Conservation (phyloP, 2,329 filamentous ascomycete genomes). For the Remersonia thermophila region DNA sequence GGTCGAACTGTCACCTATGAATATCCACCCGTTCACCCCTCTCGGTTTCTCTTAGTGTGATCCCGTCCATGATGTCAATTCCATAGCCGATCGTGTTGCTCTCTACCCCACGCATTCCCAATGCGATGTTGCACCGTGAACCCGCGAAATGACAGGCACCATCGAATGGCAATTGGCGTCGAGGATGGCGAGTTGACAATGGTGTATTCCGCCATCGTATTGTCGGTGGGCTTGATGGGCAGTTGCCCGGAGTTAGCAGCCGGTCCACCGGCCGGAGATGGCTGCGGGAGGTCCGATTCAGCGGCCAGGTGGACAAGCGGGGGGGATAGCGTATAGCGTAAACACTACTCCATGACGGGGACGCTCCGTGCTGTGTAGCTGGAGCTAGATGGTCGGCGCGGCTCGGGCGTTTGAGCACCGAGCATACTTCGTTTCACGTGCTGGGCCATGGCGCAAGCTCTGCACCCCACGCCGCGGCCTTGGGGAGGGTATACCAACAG, state of each 20-base stretch:
- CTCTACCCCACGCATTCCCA: conserved; percentile 1
- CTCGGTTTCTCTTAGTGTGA: too few species aligned
- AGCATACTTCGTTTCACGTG: too few species aligned
- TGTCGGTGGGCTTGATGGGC: neutral
- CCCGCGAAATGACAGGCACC: neutral
- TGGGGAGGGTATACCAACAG: too few species aligned
- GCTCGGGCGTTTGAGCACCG: too few species aligned
- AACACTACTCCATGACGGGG: too few species aligned
- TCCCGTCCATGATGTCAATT: neutral
- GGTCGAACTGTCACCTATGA: too few species aligned
- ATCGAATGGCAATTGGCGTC: conserved; percentile 4
- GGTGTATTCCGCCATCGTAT: conserved; percentile 8
- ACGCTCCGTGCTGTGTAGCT: too few species aligned
- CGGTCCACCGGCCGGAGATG: neutral
- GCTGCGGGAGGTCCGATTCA: neutral
- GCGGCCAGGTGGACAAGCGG: too few species aligned
- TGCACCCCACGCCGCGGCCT: neutral
- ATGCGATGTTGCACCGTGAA: neutral
- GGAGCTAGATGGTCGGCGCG: too few species aligned
- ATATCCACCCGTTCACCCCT: too few species aligned
- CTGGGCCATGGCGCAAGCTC: neutral
- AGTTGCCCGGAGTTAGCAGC: neutral
- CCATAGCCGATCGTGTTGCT: neutral
- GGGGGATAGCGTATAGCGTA: too few species aligned
- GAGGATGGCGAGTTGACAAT: conserved; percentile 10